phyloP scores from a whole-genome alignment of 495 filamentous ascomycete genomes.

The Penicillium bovifimosum region DNA sequence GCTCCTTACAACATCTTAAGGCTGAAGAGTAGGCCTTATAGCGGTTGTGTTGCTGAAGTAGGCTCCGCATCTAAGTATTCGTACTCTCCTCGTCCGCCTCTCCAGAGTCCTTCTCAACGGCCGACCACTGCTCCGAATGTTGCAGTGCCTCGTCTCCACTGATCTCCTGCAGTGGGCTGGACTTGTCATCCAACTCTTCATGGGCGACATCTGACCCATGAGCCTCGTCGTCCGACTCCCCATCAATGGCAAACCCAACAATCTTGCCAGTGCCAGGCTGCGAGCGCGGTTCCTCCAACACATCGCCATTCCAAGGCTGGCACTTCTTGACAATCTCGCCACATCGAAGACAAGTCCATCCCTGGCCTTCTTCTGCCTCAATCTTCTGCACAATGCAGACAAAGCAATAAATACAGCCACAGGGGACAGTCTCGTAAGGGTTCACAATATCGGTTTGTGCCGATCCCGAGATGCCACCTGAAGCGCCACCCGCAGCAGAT shows the following conservation, averaged over 20 bases:
- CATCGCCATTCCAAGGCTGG: slow-evolving; percentile 87
- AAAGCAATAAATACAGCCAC: slow-evolving; percentile 92
- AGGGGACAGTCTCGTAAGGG: slow-evolving; percentile 87
- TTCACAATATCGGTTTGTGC: slow-evolving; percentile 94
- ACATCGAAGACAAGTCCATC: slow-evolving; percentile 91
- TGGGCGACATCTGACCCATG: slow-evolving; percentile 9
- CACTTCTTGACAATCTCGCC: slow-evolving; percentile 82
- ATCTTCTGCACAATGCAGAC: slow-evolving; percentile 90
- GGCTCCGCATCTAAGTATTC: neutral
- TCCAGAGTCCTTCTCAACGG: slow-evolving; percentile 24
- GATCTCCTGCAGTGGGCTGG: slow-evolving; percentile 27
- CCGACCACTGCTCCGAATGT: slow-evolving; percentile 37
- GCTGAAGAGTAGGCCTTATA: neutral
- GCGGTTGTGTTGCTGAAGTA: neutral
- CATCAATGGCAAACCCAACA: slow-evolving; percentile 65
- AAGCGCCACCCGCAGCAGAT: slow-evolving; percentile 57
- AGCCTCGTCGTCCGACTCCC: slow-evolving; percentile 14
- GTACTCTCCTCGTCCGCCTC: neutral
- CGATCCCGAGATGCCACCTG: slow-evolving; percentile 73
- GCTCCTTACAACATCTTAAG: neutral
- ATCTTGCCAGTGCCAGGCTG: slow-evolving; percentile 52
- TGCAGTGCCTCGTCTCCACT: slow-evolving; percentile 32
- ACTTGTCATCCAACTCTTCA: slow-evolving; percentile 5
- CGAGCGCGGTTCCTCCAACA: slow-evolving; percentile 53
- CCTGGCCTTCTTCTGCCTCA: slow-evolving; percentile 90